phyloP scores from a whole-genome alignment of 2,329 filamentous ascomycete genomes.

The Xylaria sp. region DNA sequence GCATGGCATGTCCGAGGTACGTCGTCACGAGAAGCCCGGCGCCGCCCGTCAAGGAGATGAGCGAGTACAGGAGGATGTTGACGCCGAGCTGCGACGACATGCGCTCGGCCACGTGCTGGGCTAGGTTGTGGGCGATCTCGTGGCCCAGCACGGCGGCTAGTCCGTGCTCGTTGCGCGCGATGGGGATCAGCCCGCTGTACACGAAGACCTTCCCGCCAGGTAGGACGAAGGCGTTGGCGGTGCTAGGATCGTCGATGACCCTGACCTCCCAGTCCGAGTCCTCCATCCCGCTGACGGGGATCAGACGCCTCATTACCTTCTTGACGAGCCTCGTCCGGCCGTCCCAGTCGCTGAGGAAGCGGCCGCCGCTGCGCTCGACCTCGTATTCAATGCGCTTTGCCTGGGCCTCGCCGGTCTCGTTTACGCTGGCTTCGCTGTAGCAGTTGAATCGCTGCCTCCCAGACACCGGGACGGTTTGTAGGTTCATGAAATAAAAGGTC shows the following conservation, averaged over 20 bases:
- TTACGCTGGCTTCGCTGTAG: constrained; percentile 66
- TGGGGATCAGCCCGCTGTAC: constrained; percentile 75
- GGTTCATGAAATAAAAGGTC: constrained; percentile 73
- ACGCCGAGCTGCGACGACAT: constrained; percentile 64
- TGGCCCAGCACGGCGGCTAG: constrained; percentile 81
- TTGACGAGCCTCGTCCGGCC: constrained; percentile 66
- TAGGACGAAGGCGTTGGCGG: constrained; percentile 80
- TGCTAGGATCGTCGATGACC: constrained; percentile 74
- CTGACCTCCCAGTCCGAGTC: constrained; percentile 75
- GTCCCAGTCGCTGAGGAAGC: constrained; percentile 70
- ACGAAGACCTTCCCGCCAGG: constrained; percentile 86
- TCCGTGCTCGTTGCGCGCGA: constrained; percentile 74
- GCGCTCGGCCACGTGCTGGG: constrained; percentile 74
- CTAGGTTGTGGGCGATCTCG: constrained; percentile 82
- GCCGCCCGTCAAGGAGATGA: constrained; percentile 62
- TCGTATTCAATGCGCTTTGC: constrained; percentile 66
- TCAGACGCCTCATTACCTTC: constrained; percentile 72
- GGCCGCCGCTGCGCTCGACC: constrained; percentile 61
- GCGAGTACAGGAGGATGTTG: constrained; percentile 62
- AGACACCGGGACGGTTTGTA: constrained; percentile 78
- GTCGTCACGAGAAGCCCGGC: constrained; percentile 56
- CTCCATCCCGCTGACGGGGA: constrained; percentile 72
- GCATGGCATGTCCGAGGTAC: constrained; percentile 59
- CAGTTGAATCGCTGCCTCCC: constrained; percentile 80
- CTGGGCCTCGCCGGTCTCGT: constrained; percentile 62